Evolutionary conservation across 2,329 filamentous ascomycete species (phyloP).

Genomic region (Claviceps sp.): DNA sequence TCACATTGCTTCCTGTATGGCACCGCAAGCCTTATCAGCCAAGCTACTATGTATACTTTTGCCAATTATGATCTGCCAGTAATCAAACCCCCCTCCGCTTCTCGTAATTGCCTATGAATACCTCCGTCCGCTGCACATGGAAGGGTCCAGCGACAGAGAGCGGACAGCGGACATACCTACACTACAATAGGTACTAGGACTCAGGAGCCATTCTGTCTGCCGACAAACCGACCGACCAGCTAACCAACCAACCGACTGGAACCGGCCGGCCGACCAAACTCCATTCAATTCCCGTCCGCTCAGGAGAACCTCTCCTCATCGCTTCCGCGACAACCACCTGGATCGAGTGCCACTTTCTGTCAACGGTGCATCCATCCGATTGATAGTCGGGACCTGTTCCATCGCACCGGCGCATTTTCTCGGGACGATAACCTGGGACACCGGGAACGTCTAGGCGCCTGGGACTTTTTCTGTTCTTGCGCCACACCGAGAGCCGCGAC

Average conservation of each 20-base stretch:
- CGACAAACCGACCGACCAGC: neutral
- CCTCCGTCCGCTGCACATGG: too few relatives aligned
- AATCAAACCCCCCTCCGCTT: too few relatives aligned
- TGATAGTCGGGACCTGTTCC: neutral
- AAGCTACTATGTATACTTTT: neutral
- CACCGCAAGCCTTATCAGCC: constrained; percentile 1
- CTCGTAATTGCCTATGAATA: too few relatives aligned
- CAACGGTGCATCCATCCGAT: neutral
- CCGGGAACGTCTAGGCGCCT: too few relatives aligned
- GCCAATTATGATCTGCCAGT: neutral
- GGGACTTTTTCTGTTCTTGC: neutral
- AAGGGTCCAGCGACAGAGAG: too few relatives aligned
- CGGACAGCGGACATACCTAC: neutral
- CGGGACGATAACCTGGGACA: neutral
- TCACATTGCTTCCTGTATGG: neutral
- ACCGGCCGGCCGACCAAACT: neutral
- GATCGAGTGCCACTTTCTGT: neutral
- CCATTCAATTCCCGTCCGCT: constrained; percentile 1
- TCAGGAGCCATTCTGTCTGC: neutral
- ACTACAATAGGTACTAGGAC: neutral
- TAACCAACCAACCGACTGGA: neutral
- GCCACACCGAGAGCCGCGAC: neutral
- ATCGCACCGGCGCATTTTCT: constrained; percentile 1
- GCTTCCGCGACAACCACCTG: neutral
- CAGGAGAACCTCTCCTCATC: neutral